Evolutionary conservation across 805 yeast species (phyloP), one percentile per base, ranked within the genome.

Genomic region (Cyberlindnera mycetangii): DNA sequence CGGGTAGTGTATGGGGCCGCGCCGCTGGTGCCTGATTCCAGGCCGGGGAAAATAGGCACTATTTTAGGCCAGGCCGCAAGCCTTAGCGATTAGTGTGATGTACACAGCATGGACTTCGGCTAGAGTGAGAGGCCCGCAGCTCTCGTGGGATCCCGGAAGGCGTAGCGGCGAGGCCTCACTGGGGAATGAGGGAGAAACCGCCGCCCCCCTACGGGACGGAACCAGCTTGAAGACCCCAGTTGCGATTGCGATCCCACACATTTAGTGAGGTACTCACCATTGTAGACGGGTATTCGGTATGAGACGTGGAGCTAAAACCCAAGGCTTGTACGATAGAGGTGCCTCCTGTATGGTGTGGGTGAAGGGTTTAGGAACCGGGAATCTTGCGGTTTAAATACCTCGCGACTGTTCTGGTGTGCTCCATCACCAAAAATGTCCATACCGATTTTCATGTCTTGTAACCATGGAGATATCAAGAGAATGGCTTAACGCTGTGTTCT

Each of bases 391-490:
- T 51, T 51, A 48, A 48, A 51, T 48, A 48, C 31, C 37, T 28
- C 46, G 42, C 48, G 47, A 40, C 44, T 20, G 21, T 39, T 31
- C 33, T 37, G 34, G 40, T 39, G 50, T 46, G 50, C 47, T 42
- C 50, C 46, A 42, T 46, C 46, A 35, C 50, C 50, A 46, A 46
- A 45, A 45, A 36, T 37, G 39, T 31, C 34, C 38, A 21, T 32
- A 24, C 41, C 35, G 49, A 34, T 46, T 49, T 42, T 49, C 43
- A 50, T 44, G 49, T 36, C 42, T 41, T 42, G 53, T 53, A 34
- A 53, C 56, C 34, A 40, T 42, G 54, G 56, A 44, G 50, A 53
- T 47, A 53, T 53, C 51, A 48, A 42, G 50, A 50, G 42, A 30
- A 37, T 39, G 45, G 22, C 36, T 24, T 41, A 42, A 32, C 37